Base-by-base conservation (phyloP, 2,329 filamentous ascomycete genomes). In the Penicillium sp. region DNA sequence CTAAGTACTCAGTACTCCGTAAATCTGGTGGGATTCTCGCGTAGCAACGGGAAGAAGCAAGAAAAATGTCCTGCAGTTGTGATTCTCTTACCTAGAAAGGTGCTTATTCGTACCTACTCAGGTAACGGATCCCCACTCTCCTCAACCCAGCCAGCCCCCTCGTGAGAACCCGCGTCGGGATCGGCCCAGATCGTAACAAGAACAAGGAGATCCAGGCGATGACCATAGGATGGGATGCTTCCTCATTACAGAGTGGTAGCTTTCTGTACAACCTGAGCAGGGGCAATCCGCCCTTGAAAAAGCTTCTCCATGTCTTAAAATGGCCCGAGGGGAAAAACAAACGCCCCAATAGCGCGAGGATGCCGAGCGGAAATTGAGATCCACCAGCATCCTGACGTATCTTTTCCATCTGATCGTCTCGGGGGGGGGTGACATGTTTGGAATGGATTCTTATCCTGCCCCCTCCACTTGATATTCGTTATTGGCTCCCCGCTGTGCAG, bases 311-410 rank as follows among this genome's bases (percentile, higher is more conserved):
- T 7, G 4, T 37, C 33, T 37, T 20, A 9, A 27, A 6, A 27
- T 7, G 25, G 8, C 6, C 8, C 25, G 28, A 10, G 27, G 32
- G 28, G n/a, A 35, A 33, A 20, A 23, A 33, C 15, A 10, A 9
- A 42, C 35, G 32, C 25, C 10, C 10, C 15, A 29, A 32, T 44
- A 15, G 35, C 40, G 35, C 33, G 38, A 50, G 44, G 54, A 28
- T 28, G 27, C 7, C 20, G 51, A 49, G 37, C 51, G 51, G 52
- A 48, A 56, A 43, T 41, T 35, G 31, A 38, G 50, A 27, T 44
- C 47, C 49, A 40, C 52, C 42, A 41, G 38, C 28, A 46, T 46
- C 47, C 55, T 61, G 58, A 58, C 55, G 52, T 61, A 60, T 54
- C 28, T 29, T 29, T 28, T 13, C 28, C 9, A 13, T 43, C 23